Evolutionary conservation across 805 yeast genomes (phyloP), one percentile per base, ranked within the genome.

Genomic region (Soucietia sequanensis): DNA sequence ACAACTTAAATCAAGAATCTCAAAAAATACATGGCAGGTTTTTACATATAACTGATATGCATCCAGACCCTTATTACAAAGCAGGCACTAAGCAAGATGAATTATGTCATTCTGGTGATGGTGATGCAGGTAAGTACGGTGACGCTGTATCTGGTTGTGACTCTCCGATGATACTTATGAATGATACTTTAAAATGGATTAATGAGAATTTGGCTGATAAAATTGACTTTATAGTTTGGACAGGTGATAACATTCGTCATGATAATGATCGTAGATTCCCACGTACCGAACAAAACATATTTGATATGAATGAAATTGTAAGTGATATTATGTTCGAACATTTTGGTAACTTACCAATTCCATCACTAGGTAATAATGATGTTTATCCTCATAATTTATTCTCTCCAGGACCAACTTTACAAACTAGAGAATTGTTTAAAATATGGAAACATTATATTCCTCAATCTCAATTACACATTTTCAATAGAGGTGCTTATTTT

Each of bases 341-440:
- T 1, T 84, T 85, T 55, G 72, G 68, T 28, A 36, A 47, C 5
- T 68, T 72, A 37, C 77, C 77, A 31, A 63, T 87, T 20, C 95
- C 95, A 23, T 72, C 84, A 35, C 56, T 87, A 26, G 96, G 96
- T 2, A 87, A 87, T 54, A 87, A 87, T 52, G 95, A 88, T 55
- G 95, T 87, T 3, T 87, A 78, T 55, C 95, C 96, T 1, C 96
- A 87, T 61, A 87, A 87, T 52, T 63, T 87, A 54, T 84, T 85
- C 57, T 76, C 91, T 0, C 78, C 88, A 0, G 96, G 96, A 0
- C 95, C 96, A 11, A 84, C 95, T n/a, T 60, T 84, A 41, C 95
- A 86, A 56, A 87, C 95, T 0, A 66, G 93, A 50, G 90, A 84
- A 56, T 60, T 85, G 57, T 81, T 68, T 60, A 73, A 72, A 41